Conservation (phyloP, 805 yeast genomes). For the Spathaspora arborariae region DNA sequence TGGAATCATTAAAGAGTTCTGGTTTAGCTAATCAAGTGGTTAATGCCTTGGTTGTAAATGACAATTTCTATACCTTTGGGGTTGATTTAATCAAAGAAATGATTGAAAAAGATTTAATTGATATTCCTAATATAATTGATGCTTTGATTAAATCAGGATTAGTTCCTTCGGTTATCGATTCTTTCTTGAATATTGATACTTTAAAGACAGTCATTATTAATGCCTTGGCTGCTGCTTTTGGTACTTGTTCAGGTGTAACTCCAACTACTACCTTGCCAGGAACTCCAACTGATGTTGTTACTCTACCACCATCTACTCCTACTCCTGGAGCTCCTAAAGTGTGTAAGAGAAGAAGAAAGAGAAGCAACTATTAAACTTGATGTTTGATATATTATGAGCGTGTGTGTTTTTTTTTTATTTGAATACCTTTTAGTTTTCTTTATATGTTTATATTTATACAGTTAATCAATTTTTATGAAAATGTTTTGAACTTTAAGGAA, state of each 20-base stretch:
- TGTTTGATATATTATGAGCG: background rate
- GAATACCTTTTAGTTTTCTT: background rate
- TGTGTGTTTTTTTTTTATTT: background rate
- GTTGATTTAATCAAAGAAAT: slow-evolving; percentile 31
- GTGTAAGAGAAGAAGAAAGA: slow-evolving; percentile 21
- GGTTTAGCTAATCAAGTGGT: slow-evolving; percentile 40
- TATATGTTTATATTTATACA: background rate
- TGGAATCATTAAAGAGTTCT: slow-evolving; percentile 41
- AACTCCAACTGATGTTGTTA: slow-evolving; percentile 14
- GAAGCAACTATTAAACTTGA: slow-evolving; percentile 14
- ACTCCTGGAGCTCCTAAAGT: slow-evolving; percentile 5
- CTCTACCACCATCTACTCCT: slow-evolving; percentile 12
- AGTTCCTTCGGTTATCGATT: slow-evolving; percentile 32
- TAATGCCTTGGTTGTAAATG: slow-evolving; percentile 32
- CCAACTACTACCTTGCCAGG: slow-evolving; percentile 18
- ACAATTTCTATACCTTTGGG: slow-evolving; percentile 35
- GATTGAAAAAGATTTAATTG: slow-evolving; percentile 25
- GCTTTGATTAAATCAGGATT: slow-evolving; percentile 36
- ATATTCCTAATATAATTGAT: slow-evolving; percentile 21
- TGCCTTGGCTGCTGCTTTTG: slow-evolving; percentile 41
- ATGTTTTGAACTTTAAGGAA: no score
- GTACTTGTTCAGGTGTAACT: slow-evolving; percentile 24
- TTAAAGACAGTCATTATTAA: slow-evolving; percentile 38
- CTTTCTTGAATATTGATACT: slow-evolving; percentile 35
- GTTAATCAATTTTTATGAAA: no score